Evolutionary conservation across 768 basidiomycete species (phyloP).

Genomic region (Leccinum uliginosum): DNA sequence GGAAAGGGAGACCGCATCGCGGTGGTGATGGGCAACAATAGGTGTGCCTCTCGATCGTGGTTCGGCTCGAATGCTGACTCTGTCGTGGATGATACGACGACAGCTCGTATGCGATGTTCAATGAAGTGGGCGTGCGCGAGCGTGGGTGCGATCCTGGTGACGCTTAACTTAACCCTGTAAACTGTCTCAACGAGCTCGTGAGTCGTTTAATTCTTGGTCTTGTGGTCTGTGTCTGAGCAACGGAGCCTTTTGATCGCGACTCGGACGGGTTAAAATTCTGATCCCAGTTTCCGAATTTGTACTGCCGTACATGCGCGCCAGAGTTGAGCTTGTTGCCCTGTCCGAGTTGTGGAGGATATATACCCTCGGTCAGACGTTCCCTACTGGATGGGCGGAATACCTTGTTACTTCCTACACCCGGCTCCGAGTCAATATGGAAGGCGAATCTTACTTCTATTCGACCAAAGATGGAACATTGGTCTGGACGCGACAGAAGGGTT

Average conservation of each 20-base stretch:
- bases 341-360: constrained; percentile 91
- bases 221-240: not conserved
- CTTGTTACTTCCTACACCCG: constrained; percentile 63
- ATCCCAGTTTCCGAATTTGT: not conserved
- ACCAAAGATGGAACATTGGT: constrained; percentile 70
- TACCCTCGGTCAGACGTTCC: constrained; percentile 79
- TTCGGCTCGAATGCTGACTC: not conserved
- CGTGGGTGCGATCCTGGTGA: constrained; percentile 78
- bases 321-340: constrained; percentile 66
- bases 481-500: constrained; percentile 90
- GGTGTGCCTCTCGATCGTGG: constrained; percentile 38
- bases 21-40: constrained; percentile 83
- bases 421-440: constrained; percentile 48
- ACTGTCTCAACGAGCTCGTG: constrained; percentile 67
- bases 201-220: constrained; percentile 15
- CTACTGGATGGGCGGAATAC: constrained; percentile 69
- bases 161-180: constrained; percentile 85
- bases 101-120: constrained; percentile 73
- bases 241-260: not conserved
- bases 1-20: constrained; percentile 73
- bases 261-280: not conserved
- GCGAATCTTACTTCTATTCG: constrained; percentile 68
- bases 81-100: not conserved
- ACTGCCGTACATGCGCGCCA: constrained; percentile 36
- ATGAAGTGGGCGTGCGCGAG: constrained; percentile 88